phyloP scores from a whole-genome alignment of 2,329 filamentous ascomycete genomes.

The Neocatenulostroma microsporum region DNA sequence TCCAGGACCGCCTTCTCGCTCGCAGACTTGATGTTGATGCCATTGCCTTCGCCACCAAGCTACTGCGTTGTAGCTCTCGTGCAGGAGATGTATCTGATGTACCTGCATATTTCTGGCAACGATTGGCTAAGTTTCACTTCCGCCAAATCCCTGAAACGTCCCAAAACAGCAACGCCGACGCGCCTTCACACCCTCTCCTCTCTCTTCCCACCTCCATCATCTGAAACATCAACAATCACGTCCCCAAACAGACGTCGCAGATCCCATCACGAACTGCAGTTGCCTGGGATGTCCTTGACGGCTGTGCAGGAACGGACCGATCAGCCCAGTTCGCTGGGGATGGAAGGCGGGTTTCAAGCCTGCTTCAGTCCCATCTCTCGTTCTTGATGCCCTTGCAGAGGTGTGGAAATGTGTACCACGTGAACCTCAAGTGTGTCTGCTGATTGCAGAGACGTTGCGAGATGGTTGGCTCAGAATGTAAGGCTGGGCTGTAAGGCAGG shows the following conservation, averaged over 20 bases:
- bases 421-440: constrained; percentile 4
- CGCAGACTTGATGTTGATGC: no score
- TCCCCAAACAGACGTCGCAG: background rate
- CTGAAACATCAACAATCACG: constrained; percentile 6
- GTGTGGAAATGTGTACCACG: constrained; percentile 2
- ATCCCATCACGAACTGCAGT: constrained; percentile 1
- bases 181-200: no score
- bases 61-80: no score
- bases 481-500: constrained; percentile 3
- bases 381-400: constrained; percentile 7
- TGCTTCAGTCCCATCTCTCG: constrained; percentile 1
- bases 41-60: no score
- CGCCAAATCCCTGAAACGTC: no score
- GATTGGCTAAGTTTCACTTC: no score
- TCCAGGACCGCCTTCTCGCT: no score
- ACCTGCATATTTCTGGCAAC: no score
- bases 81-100: no score
- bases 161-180: no score
- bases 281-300: no score
- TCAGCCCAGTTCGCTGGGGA: background rate
- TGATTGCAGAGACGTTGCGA: background rate
- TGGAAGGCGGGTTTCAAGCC: constrained; percentile 3
- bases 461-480: constrained; percentile 2
- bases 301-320: constrained; percentile 3
- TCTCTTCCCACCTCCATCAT: background rate